Conservation (phyloP, 2,329 filamentous ascomycete species). For the Fusarium floridanum region DNA sequence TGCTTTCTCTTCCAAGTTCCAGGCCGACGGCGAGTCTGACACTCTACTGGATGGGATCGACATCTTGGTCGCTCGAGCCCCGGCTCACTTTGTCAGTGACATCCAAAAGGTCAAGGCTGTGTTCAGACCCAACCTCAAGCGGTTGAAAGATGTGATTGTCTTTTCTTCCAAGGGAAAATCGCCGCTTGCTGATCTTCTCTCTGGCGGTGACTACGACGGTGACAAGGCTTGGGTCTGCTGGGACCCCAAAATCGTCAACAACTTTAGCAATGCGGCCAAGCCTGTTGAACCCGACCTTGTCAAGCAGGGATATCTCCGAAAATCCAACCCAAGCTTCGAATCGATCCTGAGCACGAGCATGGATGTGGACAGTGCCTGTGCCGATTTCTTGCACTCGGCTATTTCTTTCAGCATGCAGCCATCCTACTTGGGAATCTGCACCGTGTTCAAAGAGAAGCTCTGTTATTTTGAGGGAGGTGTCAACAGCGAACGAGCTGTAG, state of each 20-base stretch:
- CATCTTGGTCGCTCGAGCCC: slow-evolving; percentile 76
- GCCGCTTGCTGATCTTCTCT: slow-evolving; percentile 77
- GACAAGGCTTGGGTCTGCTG: slow-evolving; percentile 84
- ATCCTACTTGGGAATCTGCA: slow-evolving; percentile 73
- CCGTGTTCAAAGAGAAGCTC: slow-evolving; percentile 71
- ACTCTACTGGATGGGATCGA: slow-evolving; percentile 68
- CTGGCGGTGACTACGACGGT: slow-evolving; percentile 86
- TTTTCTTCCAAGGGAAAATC: slow-evolving; percentile 75
- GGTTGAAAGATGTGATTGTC: slow-evolving; percentile 82
- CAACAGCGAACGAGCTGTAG: slow-evolving; percentile 56
- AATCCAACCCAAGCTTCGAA: slow-evolving; percentile 60
- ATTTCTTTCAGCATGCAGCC: slow-evolving; percentile 70
- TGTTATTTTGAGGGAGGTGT: slow-evolving; percentile 71
- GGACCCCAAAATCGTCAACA: slow-evolving; percentile 73
- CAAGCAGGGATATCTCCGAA: slow-evolving; percentile 60
- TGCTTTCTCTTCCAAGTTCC: slow-evolving; percentile 75
- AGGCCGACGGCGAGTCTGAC: slow-evolving; percentile 65
- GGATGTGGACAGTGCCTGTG: slow-evolving; percentile 49
- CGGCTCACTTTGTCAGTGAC: slow-evolving; percentile 77
- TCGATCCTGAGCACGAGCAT: slow-evolving; percentile 54
- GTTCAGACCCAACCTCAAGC: slow-evolving; percentile 70
- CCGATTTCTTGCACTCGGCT: slow-evolving; percentile 64
- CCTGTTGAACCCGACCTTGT: slow-evolving; percentile 58
- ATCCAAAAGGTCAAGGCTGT: slow-evolving; percentile 76
- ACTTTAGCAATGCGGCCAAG: slow-evolving; percentile 72